Evolutionary conservation across 148 eudicot species (phyloP).

Genomic region (Nepenthes gracilis): DNA sequence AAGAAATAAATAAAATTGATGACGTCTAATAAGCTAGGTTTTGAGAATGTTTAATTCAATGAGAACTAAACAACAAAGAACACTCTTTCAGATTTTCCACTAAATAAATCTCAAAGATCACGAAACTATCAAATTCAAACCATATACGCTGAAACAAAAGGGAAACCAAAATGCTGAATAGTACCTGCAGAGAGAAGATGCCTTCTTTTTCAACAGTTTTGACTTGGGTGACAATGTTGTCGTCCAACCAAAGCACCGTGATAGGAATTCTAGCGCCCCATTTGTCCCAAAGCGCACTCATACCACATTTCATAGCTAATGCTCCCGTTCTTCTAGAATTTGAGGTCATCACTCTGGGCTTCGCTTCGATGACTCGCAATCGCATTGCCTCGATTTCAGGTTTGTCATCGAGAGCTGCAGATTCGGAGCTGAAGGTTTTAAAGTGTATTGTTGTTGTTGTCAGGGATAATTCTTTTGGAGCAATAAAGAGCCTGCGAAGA

Average conservation of each 20-base stretch:
- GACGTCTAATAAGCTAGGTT: too few relatives aligned
- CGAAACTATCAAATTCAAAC: too few relatives aligned
- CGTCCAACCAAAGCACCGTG: slow-evolving; percentile 74
- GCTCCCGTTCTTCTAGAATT: slow-evolving; percentile 62
- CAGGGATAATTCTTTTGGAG: slow-evolving; percentile 6
- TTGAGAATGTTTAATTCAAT: too few relatives aligned
- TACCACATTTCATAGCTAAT: slow-evolving; percentile 87
- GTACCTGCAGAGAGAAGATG: slow-evolving; percentile 78
- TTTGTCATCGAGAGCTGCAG: slow-evolving; percentile 7
- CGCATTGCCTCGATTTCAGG: slow-evolving; percentile 9
- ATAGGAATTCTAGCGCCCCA: slow-evolving; percentile 90
- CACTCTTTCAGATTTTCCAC: too few relatives aligned
- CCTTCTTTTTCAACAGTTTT: slow-evolving; percentile 90
- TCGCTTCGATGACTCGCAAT: slow-evolving; percentile 42
- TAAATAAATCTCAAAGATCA: too few relatives aligned
- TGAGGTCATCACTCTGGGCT: slow-evolving; percentile 51
- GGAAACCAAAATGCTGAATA: background rate
- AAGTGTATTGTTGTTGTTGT: slow-evolving; percentile 13
- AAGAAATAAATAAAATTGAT: too few relatives aligned
- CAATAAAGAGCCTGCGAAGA: slow-evolving; percentile 25
- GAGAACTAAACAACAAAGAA: too few relatives aligned
- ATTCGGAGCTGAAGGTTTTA: slow-evolving; percentile 27
- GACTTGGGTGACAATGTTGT: slow-evolving; percentile 84
- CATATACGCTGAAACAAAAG: too few relatives aligned
- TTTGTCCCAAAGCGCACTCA: slow-evolving; percentile 92